Conservation (phyloP, 768 basidiomycete genomes). For the Tulasnella sp. region DNA sequence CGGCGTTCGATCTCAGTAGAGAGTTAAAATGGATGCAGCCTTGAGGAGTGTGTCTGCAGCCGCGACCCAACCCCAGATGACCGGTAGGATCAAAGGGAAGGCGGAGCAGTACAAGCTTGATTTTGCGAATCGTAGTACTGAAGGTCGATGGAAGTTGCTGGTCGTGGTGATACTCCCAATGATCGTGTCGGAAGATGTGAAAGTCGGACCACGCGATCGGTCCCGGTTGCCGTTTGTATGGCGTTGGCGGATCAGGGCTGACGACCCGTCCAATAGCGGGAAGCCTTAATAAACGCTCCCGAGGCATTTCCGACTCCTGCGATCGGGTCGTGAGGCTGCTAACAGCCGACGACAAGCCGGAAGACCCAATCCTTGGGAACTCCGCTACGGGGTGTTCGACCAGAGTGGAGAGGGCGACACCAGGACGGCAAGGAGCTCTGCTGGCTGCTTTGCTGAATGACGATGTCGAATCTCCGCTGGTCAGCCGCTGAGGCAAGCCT, state of each 20-base stretch:
- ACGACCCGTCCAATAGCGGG: neutral
- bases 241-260: neutral
- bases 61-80: slow-evolving; percentile 43
- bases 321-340: neutral
- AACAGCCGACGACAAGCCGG: neutral
- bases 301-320: slow-evolving; percentile 5
- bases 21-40: slow-evolving; percentile 57
- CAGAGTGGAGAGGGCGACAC: slow-evolving; percentile 41
- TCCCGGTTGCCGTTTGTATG: neutral
- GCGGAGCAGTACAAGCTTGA: slow-evolving; percentile 30
- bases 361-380: neutral
- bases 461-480: slow-evolving; percentile 13
- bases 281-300: slow-evolving; percentile 1
- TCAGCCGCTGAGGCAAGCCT: neutral
- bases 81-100: slow-evolving; percentile 30
- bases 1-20: slow-evolving; percentile 44
- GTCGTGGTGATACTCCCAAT: slow-evolving; percentile 11
- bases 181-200: neutral
- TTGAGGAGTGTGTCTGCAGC: slow-evolving; percentile 53
- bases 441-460: slow-evolving; percentile 31
- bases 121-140: slow-evolving; percentile 20
- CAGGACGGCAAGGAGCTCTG: slow-evolving; percentile 37
- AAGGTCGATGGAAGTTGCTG: slow-evolving; percentile 29
- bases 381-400: slow-evolving; percentile 46
- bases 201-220: neutral